phyloP scores from a whole-genome alignment of 306 rosid genomes.

The Medicago ruthenica region DNA sequence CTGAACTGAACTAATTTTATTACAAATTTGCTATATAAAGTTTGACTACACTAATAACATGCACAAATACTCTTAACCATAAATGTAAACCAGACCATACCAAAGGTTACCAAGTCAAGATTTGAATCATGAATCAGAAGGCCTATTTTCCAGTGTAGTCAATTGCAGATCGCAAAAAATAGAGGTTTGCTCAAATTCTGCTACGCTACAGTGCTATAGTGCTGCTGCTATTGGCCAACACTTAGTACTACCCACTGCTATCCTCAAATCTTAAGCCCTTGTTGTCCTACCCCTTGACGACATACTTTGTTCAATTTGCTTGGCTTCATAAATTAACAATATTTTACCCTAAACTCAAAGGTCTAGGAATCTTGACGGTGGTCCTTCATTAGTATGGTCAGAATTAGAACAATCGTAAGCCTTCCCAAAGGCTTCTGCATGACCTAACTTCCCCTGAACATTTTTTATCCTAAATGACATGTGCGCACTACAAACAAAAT shows the following conservation, averaged over 20 bases:
- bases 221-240: not conserved
- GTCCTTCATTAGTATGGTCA: constrained; percentile 17
- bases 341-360: constrained; percentile 11
- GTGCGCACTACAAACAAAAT: constrained; percentile 20
- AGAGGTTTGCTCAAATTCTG: not conserved
- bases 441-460: not conserved
- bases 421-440: constrained; percentile 11
- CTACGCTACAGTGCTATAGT: not conserved
- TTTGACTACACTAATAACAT: constrained; percentile 4
- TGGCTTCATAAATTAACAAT: constrained; percentile 1
- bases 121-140: constrained; percentile 9
- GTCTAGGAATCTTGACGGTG: not conserved
- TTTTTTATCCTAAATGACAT: constrained; percentile 17
- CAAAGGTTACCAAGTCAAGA: not conserved
- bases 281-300: not conserved
- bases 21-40: not conserved
- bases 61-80: not conserved
- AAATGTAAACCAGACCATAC: not conserved
- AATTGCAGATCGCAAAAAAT: not conserved
- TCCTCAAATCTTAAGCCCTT: not conserved
- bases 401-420: not conserved
- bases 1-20: no score
- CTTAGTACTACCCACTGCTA: not conserved
- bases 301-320: constrained; percentile 8
- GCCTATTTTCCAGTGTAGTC: not conserved